A percentile compares a stretch with the other conserved stretches of the same genome.
Conservation (phyloP, 1,284 basidiomycete species). For the Mrakiaceae sp. region DNA sequence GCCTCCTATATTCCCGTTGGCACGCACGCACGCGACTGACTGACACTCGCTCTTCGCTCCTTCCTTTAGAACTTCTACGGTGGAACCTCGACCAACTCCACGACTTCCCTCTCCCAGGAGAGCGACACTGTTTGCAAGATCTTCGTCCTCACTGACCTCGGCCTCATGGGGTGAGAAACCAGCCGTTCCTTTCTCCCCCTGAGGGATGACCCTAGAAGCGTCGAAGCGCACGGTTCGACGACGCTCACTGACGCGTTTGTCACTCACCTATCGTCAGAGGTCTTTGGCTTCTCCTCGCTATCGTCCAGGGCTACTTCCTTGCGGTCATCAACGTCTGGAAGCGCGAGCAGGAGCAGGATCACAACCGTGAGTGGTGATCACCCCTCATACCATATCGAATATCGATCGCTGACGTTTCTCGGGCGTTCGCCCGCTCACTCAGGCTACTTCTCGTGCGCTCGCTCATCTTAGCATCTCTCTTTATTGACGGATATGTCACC, state of each 20-base stretch:
- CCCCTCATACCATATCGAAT: neutral
- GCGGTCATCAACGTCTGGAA: constrained; percentile 1
- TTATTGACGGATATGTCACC: neutral
- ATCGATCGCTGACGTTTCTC: neutral
- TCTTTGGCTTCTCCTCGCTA: constrained; percentile 9
- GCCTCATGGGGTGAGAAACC: constrained; percentile 8
- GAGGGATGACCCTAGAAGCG: neutral
- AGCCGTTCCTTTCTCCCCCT: neutral
- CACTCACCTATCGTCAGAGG: neutral
- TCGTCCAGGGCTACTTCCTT: constrained; percentile 17
- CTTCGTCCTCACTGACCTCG: constrained; percentile 11
- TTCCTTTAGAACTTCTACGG: constrained; percentile 6
- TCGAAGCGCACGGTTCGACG: neutral
- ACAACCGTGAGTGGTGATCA: neutral
- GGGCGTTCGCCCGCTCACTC: neutral
- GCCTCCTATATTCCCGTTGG: too few species aligned
- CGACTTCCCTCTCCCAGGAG: neutral
- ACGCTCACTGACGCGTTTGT: neutral
- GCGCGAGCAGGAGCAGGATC: constrained; percentile 11
- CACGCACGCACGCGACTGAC: too few species aligned
- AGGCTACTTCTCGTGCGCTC: constrained; percentile 8
- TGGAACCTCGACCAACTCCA: neutral
- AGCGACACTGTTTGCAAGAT: constrained; percentile 11
- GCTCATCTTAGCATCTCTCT: neutral
- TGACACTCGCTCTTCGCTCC: neutral